Evolutionary conservation across 805 yeast genomes (phyloP).

Genomic region (Schwanniomyces yamadae): DNA sequence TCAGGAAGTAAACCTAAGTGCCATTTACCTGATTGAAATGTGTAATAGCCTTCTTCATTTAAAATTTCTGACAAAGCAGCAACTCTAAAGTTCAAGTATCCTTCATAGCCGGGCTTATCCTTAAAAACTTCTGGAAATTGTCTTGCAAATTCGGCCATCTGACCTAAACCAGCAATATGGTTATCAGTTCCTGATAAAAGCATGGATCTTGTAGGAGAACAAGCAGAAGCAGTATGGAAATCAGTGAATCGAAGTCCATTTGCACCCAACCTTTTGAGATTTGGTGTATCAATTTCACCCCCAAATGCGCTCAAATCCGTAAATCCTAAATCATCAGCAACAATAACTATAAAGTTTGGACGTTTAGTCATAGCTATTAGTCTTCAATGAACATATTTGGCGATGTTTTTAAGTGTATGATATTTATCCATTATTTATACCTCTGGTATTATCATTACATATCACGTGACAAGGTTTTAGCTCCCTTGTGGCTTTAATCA

Average conservation of each 20-base stretch:
- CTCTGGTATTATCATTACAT: too few relatives aligned
- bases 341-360: conserved; percentile 55
- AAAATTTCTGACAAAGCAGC: conserved; percentile 55
- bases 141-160: conserved; percentile 50
- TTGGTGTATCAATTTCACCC: conserved; percentile 58
- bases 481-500: too few relatives aligned
- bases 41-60: conserved; percentile 48
- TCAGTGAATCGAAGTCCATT: conserved; percentile 52
- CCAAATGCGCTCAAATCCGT: conserved; percentile 56
- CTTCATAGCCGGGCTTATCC: conserved; percentile 56
- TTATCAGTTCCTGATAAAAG: conserved; percentile 60
- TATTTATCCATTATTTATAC: too few relatives aligned
- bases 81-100: conserved; percentile 49
- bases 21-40: conserved; percentile 60
- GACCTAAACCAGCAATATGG: conserved; percentile 60
- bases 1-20: conserved; percentile 51
- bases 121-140: conserved; percentile 36
- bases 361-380: too few relatives aligned
- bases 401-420: too few relatives aligned
- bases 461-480: too few relatives aligned
- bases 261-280: conserved; percentile 34
- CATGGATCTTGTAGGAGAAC: conserved; percentile 65
- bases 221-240: conserved; percentile 63
- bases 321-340: conserved; percentile 63
- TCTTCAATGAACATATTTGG: too few relatives aligned